These are phyloP conservation scores for Celoporthe dispersa DNA, from an alignment of 2,329 filamentous ascomycete species.

Conservation along the genomic window DNA sequence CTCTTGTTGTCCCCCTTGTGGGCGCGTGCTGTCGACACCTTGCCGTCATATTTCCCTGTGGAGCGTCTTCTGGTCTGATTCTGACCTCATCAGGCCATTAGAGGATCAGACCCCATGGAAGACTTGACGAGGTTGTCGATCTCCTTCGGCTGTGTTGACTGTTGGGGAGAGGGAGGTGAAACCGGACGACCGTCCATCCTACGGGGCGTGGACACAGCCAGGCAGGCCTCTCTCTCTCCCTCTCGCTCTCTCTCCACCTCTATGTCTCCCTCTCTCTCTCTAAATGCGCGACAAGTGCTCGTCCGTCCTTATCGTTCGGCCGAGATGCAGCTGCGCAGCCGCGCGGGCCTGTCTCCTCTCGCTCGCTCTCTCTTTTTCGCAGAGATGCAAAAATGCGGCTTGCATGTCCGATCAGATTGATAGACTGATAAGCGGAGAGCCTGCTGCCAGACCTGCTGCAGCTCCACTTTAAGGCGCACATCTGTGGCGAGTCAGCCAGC, in stretches of 20 bases:
- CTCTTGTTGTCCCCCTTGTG: too few relatives aligned
- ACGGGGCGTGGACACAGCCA: not conserved
- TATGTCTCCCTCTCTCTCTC: too few relatives aligned
- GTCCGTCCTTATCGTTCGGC: conserved; percentile 1
- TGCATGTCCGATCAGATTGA: conserved; percentile 2
- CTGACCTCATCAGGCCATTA: conserved; percentile 4
- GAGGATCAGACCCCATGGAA: conserved; percentile 1
- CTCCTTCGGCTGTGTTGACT: not conserved
- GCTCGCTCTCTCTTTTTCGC: not conserved
- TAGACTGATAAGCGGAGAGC: not conserved
- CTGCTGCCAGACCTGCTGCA: not conserved
- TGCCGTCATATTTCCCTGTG: not conserved
- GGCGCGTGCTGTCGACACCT: not conserved
- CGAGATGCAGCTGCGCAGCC: not conserved
- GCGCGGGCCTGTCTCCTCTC: not conserved
- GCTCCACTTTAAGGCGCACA: not conserved
- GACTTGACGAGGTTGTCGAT: conserved; percentile 2
- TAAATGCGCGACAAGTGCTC: not conserved
- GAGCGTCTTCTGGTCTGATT: not conserved
- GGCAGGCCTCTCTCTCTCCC: too few relatives aligned
- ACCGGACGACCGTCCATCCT: not conserved
- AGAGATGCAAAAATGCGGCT: not conserved
- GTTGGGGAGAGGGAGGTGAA: not conserved
- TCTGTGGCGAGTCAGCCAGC: conserved; percentile 7
- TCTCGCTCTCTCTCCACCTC: too few relatives aligned